Evolutionary conservation across 2,329 filamentous ascomycete species (phyloP), one percentile per base, ranked within the genome.

Genomic region (Monosporascus sp.): DNA sequence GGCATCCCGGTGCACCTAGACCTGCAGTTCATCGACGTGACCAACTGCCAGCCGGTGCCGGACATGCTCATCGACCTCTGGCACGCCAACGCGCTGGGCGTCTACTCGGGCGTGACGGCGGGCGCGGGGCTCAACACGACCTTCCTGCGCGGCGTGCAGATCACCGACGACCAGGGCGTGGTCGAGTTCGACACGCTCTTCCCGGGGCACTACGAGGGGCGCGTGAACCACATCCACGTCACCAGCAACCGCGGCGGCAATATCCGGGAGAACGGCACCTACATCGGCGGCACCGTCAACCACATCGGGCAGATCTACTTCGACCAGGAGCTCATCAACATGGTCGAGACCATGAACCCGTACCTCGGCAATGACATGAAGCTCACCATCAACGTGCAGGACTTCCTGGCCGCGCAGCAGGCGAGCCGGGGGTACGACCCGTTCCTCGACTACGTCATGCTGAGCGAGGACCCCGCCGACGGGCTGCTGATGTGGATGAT

Each of bases 271-370:
- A 82, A 83, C 68, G 73, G 74, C 59, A 83, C 79, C 47, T 60
- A 65, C 52, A 70, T 78, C 51, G 76, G 73, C 55, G 74, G 77
- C 17, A 71, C 67, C 31, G 74, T 79, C 50, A 75, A 78, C 5
- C 81, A 85, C 67, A 74, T 85, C 43, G 81, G 81, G 17, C 81
- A 86, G 66, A 65, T 84, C 44, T 86, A 81, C 72, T 81, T 82
- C 60, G 80, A 85, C 64, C 77, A 84, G 62, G 71, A 74, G 57
- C 74, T 86, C 26, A 74, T 80, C 56, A 59, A 65, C 16, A 58
- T 70, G 22, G 76, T 84, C 54, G 77, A 82, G 58, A 63, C 63
- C n/a, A 72, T 69, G 3, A 58, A 61, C 0, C 80, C 81, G 1
- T 79, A 80, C 66, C 63, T 51, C 11, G 63, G 61, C 49, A 79